Evolutionary conservation across 2,329 filamentous ascomycete genomes (phyloP).

Genomic region (Aspergillus versicolor): DNA sequence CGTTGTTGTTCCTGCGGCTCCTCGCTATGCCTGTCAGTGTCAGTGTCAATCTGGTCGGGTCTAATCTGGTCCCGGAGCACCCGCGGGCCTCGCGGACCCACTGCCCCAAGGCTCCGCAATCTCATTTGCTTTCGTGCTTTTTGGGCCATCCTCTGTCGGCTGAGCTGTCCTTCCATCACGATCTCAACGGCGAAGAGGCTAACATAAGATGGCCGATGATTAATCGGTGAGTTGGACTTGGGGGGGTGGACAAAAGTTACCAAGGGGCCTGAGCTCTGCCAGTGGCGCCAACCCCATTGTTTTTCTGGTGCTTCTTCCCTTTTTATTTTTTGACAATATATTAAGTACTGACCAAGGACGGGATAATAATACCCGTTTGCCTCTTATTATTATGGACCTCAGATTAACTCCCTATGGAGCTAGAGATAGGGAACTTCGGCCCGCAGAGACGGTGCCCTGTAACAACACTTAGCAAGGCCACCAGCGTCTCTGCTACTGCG

Average conservation of each 20-base stretch:
- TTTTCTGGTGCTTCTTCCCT: background rate
- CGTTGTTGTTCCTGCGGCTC: constrained; percentile 10
- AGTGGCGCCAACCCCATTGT: background rate
- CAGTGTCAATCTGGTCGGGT: background rate
- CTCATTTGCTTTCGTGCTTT: background rate
- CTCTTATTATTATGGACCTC: background rate
- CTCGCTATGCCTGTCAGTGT: constrained; percentile 3
- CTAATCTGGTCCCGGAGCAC: background rate
- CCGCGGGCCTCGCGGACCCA: background rate
- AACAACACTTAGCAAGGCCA: constrained; percentile 10
- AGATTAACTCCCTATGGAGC: background rate
- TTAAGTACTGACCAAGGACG: background rate
- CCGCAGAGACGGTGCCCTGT: constrained; percentile 12
- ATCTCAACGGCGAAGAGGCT: background rate
- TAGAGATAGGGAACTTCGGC: constrained; percentile 9
- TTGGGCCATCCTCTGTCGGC: too few species aligned
- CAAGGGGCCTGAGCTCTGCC: constrained; percentile 16
- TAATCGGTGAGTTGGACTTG: background rate
- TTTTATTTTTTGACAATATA: background rate
- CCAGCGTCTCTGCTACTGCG: background rate
- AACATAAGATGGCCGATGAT: background rate
- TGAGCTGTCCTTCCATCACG: background rate
- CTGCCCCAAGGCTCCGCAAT: background rate
- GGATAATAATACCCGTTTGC: background rate
- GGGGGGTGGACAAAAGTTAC: background rate